Evolutionary conservation across 441 rosid species (phyloP).

Genomic region (Manihot esculenta): DNA sequence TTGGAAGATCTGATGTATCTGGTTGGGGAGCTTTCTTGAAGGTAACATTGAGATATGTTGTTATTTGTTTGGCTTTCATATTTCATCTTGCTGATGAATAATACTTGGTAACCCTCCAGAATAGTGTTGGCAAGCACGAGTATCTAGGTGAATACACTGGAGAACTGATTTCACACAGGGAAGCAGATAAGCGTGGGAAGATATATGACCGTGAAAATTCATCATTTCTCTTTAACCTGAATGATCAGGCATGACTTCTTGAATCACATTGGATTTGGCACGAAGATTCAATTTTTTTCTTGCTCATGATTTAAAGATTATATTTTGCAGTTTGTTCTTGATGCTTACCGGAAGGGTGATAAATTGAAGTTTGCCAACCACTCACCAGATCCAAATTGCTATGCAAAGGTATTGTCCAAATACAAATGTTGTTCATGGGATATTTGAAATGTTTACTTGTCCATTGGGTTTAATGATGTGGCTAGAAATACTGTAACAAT

Average conservation of each 20-base stretch:
- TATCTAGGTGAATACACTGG: conserved; percentile 99
- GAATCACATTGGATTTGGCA: background rate
- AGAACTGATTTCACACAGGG: conserved; percentile 94
- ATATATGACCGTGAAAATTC: conserved; percentile 98
- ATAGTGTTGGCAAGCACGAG: conserved; percentile 90
- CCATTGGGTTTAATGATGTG: background rate
- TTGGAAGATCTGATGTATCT: conserved; percentile 93
- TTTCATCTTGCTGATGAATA: conserved; percentile 24
- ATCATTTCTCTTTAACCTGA: conserved; percentile 94
- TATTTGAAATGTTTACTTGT: background rate
- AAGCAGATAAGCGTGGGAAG: conserved; percentile 99
- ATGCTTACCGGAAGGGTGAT: conserved; percentile 98
- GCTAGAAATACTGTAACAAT: background rate
- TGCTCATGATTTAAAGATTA: conserved; percentile 2
- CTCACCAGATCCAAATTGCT: conserved; percentile 95
- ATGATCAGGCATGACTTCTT: conserved; percentile 77
- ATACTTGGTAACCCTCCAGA: conserved; percentile 46
- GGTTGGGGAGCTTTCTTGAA: conserved; percentile 99
- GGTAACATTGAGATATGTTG: conserved; percentile 41
- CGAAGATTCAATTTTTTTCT: background rate
- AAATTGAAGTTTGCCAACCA: conserved; percentile 96
- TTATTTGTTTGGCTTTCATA: conserved; percentile 11
- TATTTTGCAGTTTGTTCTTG: conserved; percentile 85
- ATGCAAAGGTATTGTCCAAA: conserved; percentile 67
- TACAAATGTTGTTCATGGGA: background rate